Evolutionary conservation across 495 filamentous ascomycete genomes (phyloP), one percentile per base, ranked within the genome.

Genomic region (Gamarada debralockiae): DNA sequence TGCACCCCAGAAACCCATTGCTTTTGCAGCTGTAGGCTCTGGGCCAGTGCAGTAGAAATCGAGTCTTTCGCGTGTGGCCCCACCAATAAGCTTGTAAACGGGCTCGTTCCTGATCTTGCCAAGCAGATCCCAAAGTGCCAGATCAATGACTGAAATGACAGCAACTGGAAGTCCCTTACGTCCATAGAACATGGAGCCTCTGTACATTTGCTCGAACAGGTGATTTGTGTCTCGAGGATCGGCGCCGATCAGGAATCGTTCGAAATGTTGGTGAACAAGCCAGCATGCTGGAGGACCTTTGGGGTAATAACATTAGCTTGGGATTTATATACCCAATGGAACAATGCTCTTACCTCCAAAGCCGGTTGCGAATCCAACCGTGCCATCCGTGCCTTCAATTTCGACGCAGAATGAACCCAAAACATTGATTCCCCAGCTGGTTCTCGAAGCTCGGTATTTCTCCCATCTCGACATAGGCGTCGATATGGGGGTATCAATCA

Each of bases 11-110:
- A 96, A 96, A 0, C 91, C 90, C 79, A 87, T 86, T 9, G 71
- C 78, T 66, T 89, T 89, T 27, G 91, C 89, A 0, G 86, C 78
- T 2, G 74, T 73, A 7, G 91, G 89, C 55, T 92, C 84, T 2
- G 91, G 91, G 3, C 89, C 89, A 2, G 91, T 96, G 77, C 91
- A 96, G 79, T 96, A 96, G 68, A 96, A 96, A 65, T 90, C 72
- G 51, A 96, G 73, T 40, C 85, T 77, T 33, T 88, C 81, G 24
- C 88, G 80, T 37, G 90, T 95, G 22, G 83, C 83, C 2, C 91
- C 91, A 23, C 91, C 91, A 62, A 96, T 95, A 62, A 96, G 75
- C 70, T 90, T 92, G 75, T 96, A 96, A 33, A 96, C 91, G 2
- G 91, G 91, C 70, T 96, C 91, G 56, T 88, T 85, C 53, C 91